Conservation (phyloP, 2,329 filamentous ascomycete species). For the Penicillium freii region DNA sequence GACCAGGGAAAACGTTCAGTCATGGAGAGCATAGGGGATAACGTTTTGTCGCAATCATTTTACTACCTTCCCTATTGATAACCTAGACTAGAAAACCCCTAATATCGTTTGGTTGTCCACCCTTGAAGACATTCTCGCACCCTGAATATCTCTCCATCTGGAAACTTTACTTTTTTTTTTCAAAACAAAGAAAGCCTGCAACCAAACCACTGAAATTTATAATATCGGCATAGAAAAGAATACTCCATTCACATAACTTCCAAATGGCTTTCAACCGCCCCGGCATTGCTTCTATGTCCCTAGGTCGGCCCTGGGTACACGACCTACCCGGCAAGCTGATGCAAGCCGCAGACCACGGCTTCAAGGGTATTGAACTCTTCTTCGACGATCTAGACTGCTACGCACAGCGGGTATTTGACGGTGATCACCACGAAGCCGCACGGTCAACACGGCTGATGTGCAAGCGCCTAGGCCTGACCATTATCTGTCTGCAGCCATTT, state of each 20-base stretch:
- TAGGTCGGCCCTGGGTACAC: conserved; percentile 72
- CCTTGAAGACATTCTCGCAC: not conserved
- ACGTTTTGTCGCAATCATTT: conserved; percentile 11
- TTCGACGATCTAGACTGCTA: conserved; percentile 37
- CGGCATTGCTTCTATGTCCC: conserved; percentile 73
- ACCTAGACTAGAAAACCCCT: not conserved
- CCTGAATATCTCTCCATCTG: not conserved
- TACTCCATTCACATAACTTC: not conserved
- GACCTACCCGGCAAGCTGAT: conserved; percentile 65
- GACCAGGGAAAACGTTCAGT: conserved; percentile 6
- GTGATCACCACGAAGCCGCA: conserved; percentile 27
- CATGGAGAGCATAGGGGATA: conserved; percentile 8
- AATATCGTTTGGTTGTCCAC: not conserved
- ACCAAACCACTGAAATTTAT: not conserved
- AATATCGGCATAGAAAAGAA: not conserved
- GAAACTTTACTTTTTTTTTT: not conserved
- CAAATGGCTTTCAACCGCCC: conserved; percentile 41
- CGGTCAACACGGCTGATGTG: conserved; percentile 51
- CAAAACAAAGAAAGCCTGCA: not conserved
- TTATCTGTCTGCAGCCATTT: conserved; percentile 69
- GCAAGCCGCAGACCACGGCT: conserved; percentile 54
- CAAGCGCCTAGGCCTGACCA: conserved; percentile 28
- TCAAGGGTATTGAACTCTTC: conserved; percentile 39
- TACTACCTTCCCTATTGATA: not conserved
- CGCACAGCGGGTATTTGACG: conserved; percentile 25